Conservation (phyloP, 2,329 filamentous ascomycete species). For the Paraphoma chrysanthemicola region DNA sequence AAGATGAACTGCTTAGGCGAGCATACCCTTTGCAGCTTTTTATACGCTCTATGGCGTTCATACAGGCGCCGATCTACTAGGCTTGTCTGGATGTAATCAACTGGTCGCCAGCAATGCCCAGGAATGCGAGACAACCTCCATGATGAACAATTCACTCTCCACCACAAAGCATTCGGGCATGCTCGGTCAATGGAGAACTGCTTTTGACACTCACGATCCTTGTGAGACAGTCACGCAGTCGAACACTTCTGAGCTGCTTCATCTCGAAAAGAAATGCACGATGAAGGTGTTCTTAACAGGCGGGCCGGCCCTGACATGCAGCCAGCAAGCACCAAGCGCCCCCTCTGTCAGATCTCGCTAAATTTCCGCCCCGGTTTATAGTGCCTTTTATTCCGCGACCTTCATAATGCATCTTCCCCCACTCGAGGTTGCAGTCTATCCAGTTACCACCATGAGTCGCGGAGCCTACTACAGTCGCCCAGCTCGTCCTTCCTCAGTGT, state of each 20-base stretch:
- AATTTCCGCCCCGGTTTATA: slow-evolving; percentile 10
- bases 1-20: slow-evolving; percentile 21
- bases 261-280: slow-evolving; percentile 2
- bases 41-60: slow-evolving; percentile 19
- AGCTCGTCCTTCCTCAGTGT: slow-evolving; percentile 28
- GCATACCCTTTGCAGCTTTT: slow-evolving; percentile 10
- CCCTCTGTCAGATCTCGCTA: slow-evolving; percentile 23
- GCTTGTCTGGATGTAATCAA: slow-evolving; percentile 12
- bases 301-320: slow-evolving; percentile 27
- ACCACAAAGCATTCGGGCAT: slow-evolving; percentile 21
- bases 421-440: slow-evolving; percentile 41
- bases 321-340: slow-evolving; percentile 11
- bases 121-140: not conserved
- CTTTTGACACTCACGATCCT: slow-evolving; percentile 7
- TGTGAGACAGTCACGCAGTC: slow-evolving; percentile 2
- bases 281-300: slow-evolving; percentile 17
- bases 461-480: slow-evolving; percentile 32
- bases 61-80: slow-evolving; percentile 5
- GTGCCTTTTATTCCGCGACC: slow-evolving; percentile 12
- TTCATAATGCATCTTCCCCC: slow-evolving; percentile 48
- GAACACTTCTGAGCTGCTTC: not conserved
- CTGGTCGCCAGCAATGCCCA: slow-evolving; percentile 9
- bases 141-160: not conserved
- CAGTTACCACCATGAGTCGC: slow-evolving; percentile 44
- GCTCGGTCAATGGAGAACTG: slow-evolving; percentile 22